Conservation (phyloP, 805 yeast genomes). For the Sugiyamaella marilandica region DNA sequence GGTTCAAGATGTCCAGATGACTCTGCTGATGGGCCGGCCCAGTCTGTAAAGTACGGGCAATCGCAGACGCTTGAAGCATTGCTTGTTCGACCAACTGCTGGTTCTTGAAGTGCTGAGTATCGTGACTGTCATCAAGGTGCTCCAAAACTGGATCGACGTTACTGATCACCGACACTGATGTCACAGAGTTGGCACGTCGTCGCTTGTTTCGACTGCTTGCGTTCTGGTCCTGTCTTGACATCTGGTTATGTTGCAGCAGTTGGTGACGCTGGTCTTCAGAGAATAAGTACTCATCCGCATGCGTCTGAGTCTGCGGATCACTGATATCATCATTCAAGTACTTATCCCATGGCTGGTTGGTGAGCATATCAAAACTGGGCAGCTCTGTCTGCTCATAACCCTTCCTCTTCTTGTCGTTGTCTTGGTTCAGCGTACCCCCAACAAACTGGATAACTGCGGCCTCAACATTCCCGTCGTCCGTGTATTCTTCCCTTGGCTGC, state of each 20-base stretch:
- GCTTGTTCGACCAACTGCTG: slow-evolving; percentile 19
- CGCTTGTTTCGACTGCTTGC: slow-evolving; percentile 1
- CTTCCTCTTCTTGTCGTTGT: slow-evolving; percentile 19
- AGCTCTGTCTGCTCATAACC: slow-evolving; percentile 7
- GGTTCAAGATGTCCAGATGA: neutral
- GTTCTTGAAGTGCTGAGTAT: slow-evolving; percentile 5
- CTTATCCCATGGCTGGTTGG: slow-evolving; percentile 19
- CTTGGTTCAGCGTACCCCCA: slow-evolving; percentile 52
- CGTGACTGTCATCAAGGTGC: slow-evolving; percentile 38
- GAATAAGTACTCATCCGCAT: slow-evolving; percentile 9
- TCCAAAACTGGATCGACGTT: slow-evolving; percentile 59
- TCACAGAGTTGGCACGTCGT: neutral
- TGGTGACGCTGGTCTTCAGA: slow-evolving; percentile 7
- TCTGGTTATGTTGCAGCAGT: neutral
- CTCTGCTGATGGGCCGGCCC: neutral
- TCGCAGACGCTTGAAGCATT: slow-evolving; percentile 19
- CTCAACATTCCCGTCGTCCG: slow-evolving; percentile 44
- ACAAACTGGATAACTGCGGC: slow-evolving; percentile 75
- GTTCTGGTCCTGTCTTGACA: neutral
- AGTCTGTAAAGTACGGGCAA: slow-evolving; percentile 12
- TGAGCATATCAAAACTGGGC: slow-evolving; percentile 9
- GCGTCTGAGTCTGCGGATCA: slow-evolving; percentile 15
- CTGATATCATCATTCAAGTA: slow-evolving; percentile 22
- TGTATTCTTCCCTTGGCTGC: slow-evolving; percentile 7
- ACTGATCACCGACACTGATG: slow-evolving; percentile 19